These are phyloP conservation scores for Zangia roseola DNA, from an alignment of 768 basidiomycete species.

Conservation along the genomic window DNA sequence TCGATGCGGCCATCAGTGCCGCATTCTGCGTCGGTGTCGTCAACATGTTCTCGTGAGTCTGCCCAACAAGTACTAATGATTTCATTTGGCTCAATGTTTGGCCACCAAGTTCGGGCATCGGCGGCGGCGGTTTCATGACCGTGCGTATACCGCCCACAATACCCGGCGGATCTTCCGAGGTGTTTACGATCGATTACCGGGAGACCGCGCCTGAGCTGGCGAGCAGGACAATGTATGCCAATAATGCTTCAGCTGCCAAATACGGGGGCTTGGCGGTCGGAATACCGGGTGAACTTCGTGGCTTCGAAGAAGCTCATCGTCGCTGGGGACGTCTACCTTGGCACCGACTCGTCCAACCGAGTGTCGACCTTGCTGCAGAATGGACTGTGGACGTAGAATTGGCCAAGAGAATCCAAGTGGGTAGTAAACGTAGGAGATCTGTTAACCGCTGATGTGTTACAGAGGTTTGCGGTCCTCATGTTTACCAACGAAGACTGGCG, in stretches of 20 bases:
- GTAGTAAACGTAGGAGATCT: conserved; percentile 17
- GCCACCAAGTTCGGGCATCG: conserved; percentile 65
- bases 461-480: conserved; percentile 57
- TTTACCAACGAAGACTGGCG: conserved; percentile 71
- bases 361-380: conserved; percentile 68
- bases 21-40: conserved; percentile 80
- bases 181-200: conserved; percentile 81
- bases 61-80: neutral
- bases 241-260: conserved; percentile 49
- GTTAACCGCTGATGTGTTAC: conserved; percentile 1
- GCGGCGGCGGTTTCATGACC: conserved; percentile 87
- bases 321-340: conserved; percentile 84
- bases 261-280: conserved; percentile 86
- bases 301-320: conserved; percentile 78
- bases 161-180: conserved; percentile 48
- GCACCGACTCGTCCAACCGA: conserved; percentile 74
- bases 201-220: conserved; percentile 79
- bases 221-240: conserved; percentile 73
- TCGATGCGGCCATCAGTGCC: conserved; percentile 82
- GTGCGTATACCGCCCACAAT: conserved; percentile 65
- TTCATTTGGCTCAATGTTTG: conserved; percentile 1
- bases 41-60: conserved; percentile 84
- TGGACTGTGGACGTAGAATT: conserved; percentile 83
- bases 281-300: conserved; percentile 88
- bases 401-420: conserved; percentile 66